Percentiles rank a stretch among this genome's conserved stretches.
These are phyloP conservation scores for Tulasnella sp. DNA, from an alignment of 768 basidiomycete genomes.

Conservation along the genomic window DNA sequence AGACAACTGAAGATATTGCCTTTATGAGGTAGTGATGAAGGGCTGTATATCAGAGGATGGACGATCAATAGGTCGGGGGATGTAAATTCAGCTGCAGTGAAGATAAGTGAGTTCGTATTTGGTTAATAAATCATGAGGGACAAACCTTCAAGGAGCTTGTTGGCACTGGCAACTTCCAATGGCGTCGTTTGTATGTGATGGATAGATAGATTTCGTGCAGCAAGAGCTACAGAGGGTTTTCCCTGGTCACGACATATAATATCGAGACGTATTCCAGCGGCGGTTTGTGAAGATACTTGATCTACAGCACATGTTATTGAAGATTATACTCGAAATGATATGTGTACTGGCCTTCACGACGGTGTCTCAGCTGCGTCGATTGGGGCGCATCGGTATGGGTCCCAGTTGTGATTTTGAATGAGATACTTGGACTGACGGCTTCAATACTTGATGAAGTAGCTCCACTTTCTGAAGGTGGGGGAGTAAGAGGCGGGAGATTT, in stretches of 20 bases:
- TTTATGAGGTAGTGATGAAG: slow-evolving; percentile 25
- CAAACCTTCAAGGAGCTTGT: slow-evolving; percentile 47
- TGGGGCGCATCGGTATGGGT: background rate
- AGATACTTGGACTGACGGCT: slow-evolving; percentile 42
- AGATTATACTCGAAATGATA: background rate
- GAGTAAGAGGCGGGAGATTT: slow-evolving; percentile 57
- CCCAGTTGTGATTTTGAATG: slow-evolving; percentile 18
- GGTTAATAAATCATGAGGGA: background rate
- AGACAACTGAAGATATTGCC: background rate
- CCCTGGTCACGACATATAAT: slow-evolving; percentile 47
- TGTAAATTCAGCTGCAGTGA: slow-evolving; percentile 38
- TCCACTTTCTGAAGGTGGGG: slow-evolving; percentile 62
- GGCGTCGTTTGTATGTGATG: slow-evolving; percentile 20
- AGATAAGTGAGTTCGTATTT: slow-evolving; percentile 4
- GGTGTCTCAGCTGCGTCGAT: background rate
- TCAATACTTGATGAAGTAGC: slow-evolving; percentile 38
- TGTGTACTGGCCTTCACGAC: background rate
- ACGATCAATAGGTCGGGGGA: slow-evolving; percentile 69
- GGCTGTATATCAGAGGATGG: slow-evolving; percentile 39
- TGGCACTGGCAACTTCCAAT: slow-evolving; percentile 36
- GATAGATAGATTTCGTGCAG: slow-evolving; percentile 34
- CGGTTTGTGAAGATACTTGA: slow-evolving; percentile 26
- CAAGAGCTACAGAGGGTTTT: slow-evolving; percentile 51
- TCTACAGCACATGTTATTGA: slow-evolving; percentile 9
- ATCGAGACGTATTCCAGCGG: slow-evolving; percentile 27